Evolutionary conservation across 495 filamentous ascomycete species (phyloP).

Genomic region (Neurospora sp.): DNA sequence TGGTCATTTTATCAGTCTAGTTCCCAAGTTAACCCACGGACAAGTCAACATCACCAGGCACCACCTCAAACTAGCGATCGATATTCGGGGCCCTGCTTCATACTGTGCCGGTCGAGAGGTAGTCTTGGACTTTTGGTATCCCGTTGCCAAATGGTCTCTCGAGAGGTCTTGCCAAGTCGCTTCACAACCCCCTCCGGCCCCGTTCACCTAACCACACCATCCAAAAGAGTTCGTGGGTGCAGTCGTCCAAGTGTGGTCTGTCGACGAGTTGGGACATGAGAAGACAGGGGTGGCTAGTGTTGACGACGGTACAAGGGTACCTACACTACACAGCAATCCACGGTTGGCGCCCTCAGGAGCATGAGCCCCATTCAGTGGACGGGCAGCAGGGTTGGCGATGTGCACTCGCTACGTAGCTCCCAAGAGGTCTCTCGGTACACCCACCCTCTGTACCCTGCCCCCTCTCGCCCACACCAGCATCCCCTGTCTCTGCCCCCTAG

Average conservation of each 20-base stretch:
- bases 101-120: neutral
- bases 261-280: neutral
- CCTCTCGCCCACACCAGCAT: neutral
- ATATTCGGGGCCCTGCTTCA: neutral
- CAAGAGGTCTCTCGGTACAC: neutral
- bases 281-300: neutral
- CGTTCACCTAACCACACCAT: neutral
- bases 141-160: too few species aligned
- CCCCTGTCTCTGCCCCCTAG: conserved; percentile 2
- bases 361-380: neutral
- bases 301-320: neutral
- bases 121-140: neutral
- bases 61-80: neutral
- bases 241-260: neutral
- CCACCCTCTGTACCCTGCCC: neutral
- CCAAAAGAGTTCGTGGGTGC: neutral
- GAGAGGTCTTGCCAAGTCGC: too few species aligned
- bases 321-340: neutral
- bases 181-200: neutral
- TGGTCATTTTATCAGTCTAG: neutral
- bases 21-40: neutral
- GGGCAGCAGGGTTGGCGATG: neutral
- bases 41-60: neutral
- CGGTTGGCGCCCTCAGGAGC: neutral
- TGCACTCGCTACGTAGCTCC: neutral